phyloP scores from a whole-genome alignment of 140 eudicot genomes.

The Oenanthe javanica region DNA sequence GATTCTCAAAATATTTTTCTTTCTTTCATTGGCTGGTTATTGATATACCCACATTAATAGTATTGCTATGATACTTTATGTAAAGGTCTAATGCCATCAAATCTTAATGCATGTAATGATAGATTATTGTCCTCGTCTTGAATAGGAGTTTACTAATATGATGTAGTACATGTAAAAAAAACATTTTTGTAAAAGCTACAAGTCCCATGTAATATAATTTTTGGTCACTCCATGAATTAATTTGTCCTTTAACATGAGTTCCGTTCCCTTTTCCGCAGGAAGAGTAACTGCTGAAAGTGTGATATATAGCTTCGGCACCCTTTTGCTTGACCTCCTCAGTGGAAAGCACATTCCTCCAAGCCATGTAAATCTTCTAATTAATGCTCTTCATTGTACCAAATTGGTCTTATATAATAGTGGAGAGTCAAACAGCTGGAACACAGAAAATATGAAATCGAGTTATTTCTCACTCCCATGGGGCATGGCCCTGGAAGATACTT shows the following conservation, averaged over 20 bases:
- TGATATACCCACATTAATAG: not conserved
- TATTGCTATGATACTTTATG: not conserved
- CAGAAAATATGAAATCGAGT: not conserved
- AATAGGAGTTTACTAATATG: not conserved
- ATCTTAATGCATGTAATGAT: not conserved
- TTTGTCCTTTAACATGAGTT: slow-evolving; percentile 7
- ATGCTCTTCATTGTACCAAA: not conserved
- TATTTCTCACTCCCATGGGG: not conserved
- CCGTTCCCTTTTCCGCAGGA: slow-evolving; percentile 36
- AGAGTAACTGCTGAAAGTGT: slow-evolving; percentile 91
- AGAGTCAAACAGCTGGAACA: not conserved
- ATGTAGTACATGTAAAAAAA: not conserved
- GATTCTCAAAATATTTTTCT: not conserved
- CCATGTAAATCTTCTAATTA: slow-evolving; percentile 41
- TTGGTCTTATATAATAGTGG: not conserved
- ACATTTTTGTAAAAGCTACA: not conserved
- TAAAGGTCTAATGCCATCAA: not conserved
- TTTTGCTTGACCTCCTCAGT: slow-evolving; percentile 88
- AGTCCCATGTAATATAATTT: not conserved
- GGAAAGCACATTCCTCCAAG: slow-evolving; percentile 98
- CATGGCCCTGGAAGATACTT: not conserved
- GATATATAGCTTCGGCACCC: slow-evolving; percentile 86
- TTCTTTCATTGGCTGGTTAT: not conserved
- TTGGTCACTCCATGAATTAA: not conserved
- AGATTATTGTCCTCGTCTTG: not conserved